Conservation (phyloP, 2,329 filamentous ascomycete species). For the Madurella mycetomatis region DNA sequence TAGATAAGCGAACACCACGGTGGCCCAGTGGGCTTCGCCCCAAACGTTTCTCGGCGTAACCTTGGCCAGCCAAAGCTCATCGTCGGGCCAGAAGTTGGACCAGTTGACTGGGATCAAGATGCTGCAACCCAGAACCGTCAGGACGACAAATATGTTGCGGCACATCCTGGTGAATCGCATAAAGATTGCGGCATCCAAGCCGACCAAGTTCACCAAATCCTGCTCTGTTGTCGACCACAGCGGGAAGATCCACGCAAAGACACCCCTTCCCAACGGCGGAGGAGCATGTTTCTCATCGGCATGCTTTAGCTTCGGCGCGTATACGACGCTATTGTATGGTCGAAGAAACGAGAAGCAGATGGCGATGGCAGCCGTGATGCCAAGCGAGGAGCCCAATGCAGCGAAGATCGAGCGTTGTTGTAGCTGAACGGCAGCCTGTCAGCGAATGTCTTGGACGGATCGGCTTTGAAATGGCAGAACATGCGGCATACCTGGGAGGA, state of each 20-base stretch:
- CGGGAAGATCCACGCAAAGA: constrained; percentile 82
- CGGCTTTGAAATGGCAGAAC: background rate
- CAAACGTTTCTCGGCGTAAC: constrained; percentile 57
- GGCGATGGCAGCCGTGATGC: constrained; percentile 67
- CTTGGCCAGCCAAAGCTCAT: constrained; percentile 47
- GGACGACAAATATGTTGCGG: constrained; percentile 75
- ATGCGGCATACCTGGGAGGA: constrained; percentile 38
- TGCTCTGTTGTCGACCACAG: constrained; percentile 74
- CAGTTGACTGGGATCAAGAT: constrained; percentile 81
- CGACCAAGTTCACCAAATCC: constrained; percentile 73
- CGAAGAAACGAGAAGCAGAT: constrained; percentile 83
- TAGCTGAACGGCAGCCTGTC: constrained; percentile 32
- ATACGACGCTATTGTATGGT: constrained; percentile 87
- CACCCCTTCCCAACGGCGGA: constrained; percentile 77
- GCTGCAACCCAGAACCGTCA: constrained; percentile 67
- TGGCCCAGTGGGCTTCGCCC: constrained; percentile 52
- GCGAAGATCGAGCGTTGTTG: constrained; percentile 64
- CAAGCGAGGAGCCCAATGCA: constrained; percentile 75
- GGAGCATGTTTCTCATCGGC: constrained; percentile 86
- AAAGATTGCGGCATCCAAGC: constrained; percentile 88
- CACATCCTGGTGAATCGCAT: constrained; percentile 87
- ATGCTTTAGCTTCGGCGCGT: constrained; percentile 90
- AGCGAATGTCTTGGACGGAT: constrained; percentile 14
- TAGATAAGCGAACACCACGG: constrained; percentile 55
- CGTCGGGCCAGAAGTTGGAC: constrained; percentile 40